Base-by-base conservation (phyloP, 352 stramenopile genomes). In the Globisporangium splendens region DNA sequence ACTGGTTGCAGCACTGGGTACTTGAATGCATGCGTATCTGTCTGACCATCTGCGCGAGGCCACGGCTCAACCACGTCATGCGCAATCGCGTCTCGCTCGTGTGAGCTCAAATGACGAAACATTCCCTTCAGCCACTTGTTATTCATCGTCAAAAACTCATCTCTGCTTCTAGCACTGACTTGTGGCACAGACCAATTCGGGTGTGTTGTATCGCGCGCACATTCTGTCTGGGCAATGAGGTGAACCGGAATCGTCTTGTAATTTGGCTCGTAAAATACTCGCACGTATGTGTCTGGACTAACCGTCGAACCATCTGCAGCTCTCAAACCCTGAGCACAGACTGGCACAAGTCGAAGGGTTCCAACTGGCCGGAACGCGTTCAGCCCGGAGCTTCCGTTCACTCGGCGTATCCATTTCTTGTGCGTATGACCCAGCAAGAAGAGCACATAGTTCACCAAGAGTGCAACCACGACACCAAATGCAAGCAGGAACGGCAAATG, bases 61-160 rank as follows among this genome's bases (percentile, higher is more conserved):
- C 69, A 77, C 21, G 63, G 55, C 47, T 77, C 59, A 7, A 73
- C 69, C 14, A 69, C 54, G 11, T 75, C 69, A n/a, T 77, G 65
- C 4, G 68, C 14, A 11, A 74, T 50, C 8, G 59, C 54, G 28
- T 69, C 56, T 51, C 68, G 62, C 5, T 54, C 59, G 43, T 72
- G 46, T 4, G 47, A 39, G 44, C 52, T 66, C 28, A 77, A 43
- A n/a, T 69, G 62, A 3, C 48, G 44, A 14, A 62, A 57, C n/a
- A 65, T 39, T 1, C 65, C 59, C 42, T 63, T 63, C 3, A 74
- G 38, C 49, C 59, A 62, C 3, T 50, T 62, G 48, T 66, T 72
- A 58, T 72, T 74, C 18, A 59, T 22, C 31, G n/a, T 18, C 12
- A 56, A 20, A 21, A 73, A 69, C 18, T 68, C 59, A 6, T 72